Evolutionary conservation across 2,329 filamentous ascomycete genomes (phyloP).

Genomic region (Cyanodermella asteris): DNA sequence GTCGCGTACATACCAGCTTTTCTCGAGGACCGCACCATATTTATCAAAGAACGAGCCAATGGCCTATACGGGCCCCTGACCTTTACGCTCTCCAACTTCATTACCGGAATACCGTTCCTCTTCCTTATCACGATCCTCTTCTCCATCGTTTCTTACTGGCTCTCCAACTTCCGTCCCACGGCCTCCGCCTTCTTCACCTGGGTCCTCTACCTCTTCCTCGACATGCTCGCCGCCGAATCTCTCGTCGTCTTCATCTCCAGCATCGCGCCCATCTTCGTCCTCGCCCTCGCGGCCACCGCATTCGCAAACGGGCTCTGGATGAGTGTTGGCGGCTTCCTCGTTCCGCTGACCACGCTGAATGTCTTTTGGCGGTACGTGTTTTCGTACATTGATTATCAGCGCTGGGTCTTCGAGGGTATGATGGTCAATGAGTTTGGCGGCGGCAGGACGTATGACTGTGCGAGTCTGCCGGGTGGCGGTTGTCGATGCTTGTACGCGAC

Average conservation of each 20-base stretch:
- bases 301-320: conserved; percentile 85
- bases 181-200: conserved; percentile 50
- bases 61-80: conserved; percentile 55
- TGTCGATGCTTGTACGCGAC: conserved; percentile 54
- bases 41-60: conserved; percentile 58
- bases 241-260: conserved; percentile 57
- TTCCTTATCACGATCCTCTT: conserved; percentile 60
- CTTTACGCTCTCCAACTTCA: conserved; percentile 58
- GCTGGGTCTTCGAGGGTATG: conserved; percentile 77
- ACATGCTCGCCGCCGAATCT: conserved; percentile 61
- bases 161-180: conserved; percentile 49
- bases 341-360: conserved; percentile 50
- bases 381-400: conserved; percentile 73
- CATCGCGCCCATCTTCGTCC: conserved; percentile 58
- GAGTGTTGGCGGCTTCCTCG: conserved; percentile 65
- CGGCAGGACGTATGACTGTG: conserved; percentile 39
- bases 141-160: conserved; percentile 57
- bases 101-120: conserved; percentile 62
- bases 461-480: no score
- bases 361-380: conserved; percentile 74
- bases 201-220: conserved; percentile 69
- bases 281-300: conserved; percentile 55
- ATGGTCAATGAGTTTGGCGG: conserved; percentile 70
- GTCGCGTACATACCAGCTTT: conserved; percentile 71
- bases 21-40: conserved; percentile 54